Base-by-base conservation (phyloP, 352 stramenopile species). In the Phytophthora foliorum region DNA sequence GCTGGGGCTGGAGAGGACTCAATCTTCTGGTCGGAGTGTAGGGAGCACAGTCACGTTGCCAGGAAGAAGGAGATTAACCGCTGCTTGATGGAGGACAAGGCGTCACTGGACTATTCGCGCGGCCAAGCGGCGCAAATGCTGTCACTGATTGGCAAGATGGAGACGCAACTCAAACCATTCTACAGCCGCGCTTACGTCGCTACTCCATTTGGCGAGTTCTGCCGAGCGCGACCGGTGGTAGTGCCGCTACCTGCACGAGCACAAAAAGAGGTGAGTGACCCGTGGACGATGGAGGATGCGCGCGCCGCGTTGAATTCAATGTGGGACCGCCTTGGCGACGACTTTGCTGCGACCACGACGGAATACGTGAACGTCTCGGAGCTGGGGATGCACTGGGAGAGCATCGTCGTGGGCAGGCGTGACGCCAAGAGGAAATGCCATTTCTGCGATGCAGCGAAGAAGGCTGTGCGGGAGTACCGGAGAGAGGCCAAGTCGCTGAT, bases 321-420 rank as follows among this genome's bases (percentile, higher is more conserved):
- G 36, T 72, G 48, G 53, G 61, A 76, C 53, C 53, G 69, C 10
- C 54, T 87, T 9, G 76, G 78, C 36, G 73, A 83, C 52, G 60
- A 83, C 24, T 85, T 85, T 44, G 64, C 65, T 3, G 67, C 58
- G 7, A 31, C 67, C 0, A 44, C 55, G 19, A 60, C 51, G 2
- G 69, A 75, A 27, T 88, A 82, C 41, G 50, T 73, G 36, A 72
- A 82, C 42, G 80, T 88, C 8, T 88, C 80, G 13, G 77, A 88
- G 48, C 51, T 85, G 24, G 80, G 80, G 6, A 77, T 81, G 42
- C 80, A 88, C 60, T 88, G 80, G 80, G 80, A 88, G 52, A 75
- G 57, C n/a, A 82, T 80, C 44, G 19, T 29, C 3, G 63, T 73
- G 29, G 48, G 25, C 8, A 74, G 68, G 9, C 52, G 51, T 21